Evolutionary conservation across 2,329 filamentous ascomycete genomes (phyloP), one percentile per base, ranked within the genome.

Genomic region (Ceratocystis ficicola): DNA sequence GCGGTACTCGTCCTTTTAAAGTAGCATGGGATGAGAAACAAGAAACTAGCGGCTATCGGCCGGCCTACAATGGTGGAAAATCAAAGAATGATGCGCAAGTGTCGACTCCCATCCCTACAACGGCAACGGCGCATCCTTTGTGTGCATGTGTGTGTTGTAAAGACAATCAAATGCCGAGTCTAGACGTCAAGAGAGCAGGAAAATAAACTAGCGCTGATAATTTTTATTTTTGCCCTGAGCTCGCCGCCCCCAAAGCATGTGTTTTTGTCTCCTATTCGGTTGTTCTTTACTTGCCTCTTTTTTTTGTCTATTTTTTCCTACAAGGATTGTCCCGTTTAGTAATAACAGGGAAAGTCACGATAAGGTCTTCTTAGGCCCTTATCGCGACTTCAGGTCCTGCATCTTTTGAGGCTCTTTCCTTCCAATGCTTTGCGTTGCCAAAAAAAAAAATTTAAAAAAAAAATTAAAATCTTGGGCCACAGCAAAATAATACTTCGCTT

Each of bases 311-410:
- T 46, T 30, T 59, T 59, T 32, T 59, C 2, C 15, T 17, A 30
- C 15, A 32, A 32, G 32, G 46, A 25, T 46, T 63, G 22, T 44
- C 6, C 30, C 32, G 15, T 10, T 28, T 20, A 36, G 10, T 41
- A 12, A 12, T 3, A 41, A 30, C 6, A 32, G 25, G 28, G 41
- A 63, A n/a, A 50, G 28, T 32, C 10, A 44, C 20, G 61, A 63
- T 63, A 32, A 48, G 44, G 12, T 7, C 61, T 63, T 59, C 32
- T 59, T 30, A 28, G 61, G 61, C 44, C 41, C 46, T 44, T 63
- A 48, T 63, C 61, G 46, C 28, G 12, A n/a, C 17, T 50, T 17
- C 20, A 7, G 41, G 61, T n/a, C 4, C 22, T 22, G 28, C 1
- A 1, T 20, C 20, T 52, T 30, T 44, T 64, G 30, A 15, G 20